phyloP scores from a whole-genome alignment of 23 red algal genomes.

The Gracilaria domingensis region DNA sequence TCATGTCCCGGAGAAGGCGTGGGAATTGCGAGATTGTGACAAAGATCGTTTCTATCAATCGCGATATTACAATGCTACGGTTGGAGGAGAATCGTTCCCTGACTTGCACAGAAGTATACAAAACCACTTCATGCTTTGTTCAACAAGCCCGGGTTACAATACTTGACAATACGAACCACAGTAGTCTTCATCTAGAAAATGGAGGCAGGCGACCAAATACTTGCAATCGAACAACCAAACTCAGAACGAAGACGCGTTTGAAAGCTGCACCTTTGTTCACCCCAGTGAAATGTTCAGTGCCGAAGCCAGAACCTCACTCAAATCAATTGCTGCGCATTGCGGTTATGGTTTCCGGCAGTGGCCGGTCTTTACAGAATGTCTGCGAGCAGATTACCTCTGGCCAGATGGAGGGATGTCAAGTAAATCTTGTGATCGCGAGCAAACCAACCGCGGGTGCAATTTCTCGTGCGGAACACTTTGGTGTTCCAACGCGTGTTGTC shows the following conservation, averaged over 20 bases:
- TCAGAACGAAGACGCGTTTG: neutral
- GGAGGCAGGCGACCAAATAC: neutral
- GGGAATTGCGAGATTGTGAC: neutral
- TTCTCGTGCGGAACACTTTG: conserved; percentile 33
- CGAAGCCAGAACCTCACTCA: neutral
- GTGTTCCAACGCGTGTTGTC: conserved; percentile 68
- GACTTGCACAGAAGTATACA: neutral
- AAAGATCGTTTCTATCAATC: neutral
- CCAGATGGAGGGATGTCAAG: conserved; percentile 26
- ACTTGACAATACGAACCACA: neutral
- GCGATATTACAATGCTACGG: neutral
- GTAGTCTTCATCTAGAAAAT: neutral
- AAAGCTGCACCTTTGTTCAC: neutral
- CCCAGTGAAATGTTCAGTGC: neutral
- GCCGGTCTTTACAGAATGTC: conserved; percentile 94
- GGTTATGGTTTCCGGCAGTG: conserved; percentile 91
- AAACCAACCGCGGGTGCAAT: conserved; percentile 59
- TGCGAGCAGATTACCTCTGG: conserved; percentile 52
- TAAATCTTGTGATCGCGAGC: conserved; percentile 75
- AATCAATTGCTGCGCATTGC: conserved; percentile 45
- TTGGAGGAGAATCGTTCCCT: neutral
- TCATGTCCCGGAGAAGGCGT: neutral
- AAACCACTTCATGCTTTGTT: neutral
- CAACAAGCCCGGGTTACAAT: neutral
- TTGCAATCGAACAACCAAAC: neutral